phyloP scores from a whole-genome alignment of 257 asterid species.

The Solanum bulbocastanum region DNA sequence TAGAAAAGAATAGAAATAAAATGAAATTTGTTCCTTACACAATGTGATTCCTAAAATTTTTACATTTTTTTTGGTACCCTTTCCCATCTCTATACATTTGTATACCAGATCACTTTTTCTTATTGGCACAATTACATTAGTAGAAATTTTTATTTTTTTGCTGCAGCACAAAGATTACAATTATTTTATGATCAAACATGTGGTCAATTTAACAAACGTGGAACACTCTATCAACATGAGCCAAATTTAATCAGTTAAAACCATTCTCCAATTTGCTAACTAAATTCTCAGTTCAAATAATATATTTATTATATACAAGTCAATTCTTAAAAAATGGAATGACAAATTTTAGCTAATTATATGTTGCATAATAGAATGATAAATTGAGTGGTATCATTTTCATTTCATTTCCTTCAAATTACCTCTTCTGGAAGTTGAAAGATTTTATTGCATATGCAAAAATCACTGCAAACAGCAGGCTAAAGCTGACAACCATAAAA shows the following conservation, averaged over 20 bases:
- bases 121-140: neutral
- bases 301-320: neutral
- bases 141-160: neutral
- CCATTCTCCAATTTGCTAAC: neutral
- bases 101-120: neutral
- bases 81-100: neutral
- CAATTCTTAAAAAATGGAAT: neutral
- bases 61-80: too few species aligned
- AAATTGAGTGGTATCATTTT: neutral
- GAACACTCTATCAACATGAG: neutral
- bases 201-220: neutral
- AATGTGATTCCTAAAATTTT: neutral
- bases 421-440: conserved; percentile 82
- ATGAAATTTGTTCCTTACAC: neutral
- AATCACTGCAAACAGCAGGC: conserved; percentile 59
- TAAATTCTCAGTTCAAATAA: neutral
- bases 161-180: neutral
- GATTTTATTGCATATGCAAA: conserved; percentile 76
- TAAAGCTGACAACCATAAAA: conserved; percentile 67
- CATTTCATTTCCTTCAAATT: neutral
- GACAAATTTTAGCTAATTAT: neutral
- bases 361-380: neutral
- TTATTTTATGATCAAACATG: too few species aligned
- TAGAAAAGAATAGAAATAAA: neutral
- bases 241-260: neutral